Percentiles rank a stretch among this genome's conserved stretches.
Conservation (phyloP, 202 grass and related monocot genomes). For the Setaria italica region DNA sequence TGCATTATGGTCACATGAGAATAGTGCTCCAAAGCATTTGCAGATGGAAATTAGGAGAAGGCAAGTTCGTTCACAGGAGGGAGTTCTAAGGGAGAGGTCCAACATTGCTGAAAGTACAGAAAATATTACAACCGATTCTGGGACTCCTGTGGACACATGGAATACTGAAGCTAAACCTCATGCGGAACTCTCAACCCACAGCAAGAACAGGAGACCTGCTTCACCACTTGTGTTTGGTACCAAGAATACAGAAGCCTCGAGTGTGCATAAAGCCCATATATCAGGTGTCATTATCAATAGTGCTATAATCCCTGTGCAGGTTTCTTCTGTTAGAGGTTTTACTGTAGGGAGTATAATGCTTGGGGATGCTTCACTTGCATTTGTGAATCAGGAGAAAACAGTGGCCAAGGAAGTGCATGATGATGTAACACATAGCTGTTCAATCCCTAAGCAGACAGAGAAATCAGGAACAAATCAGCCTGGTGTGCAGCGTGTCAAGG, state of each 20-base stretch:
- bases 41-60: constrained; percentile 56
- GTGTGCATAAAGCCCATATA: constrained; percentile 32
- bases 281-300: constrained; percentile 40
- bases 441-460: constrained; percentile 53
- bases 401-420: constrained; percentile 46
- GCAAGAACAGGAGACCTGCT: constrained; percentile 47
- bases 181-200: constrained; percentile 40
- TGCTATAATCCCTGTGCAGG: constrained; percentile 44
- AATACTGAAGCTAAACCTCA: constrained; percentile 38
- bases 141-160: constrained; percentile 32
- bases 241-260: constrained; percentile 41
- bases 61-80: constrained; percentile 49
- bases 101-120: constrained; percentile 43
- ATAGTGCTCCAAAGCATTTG: constrained; percentile 46
- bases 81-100: constrained; percentile 47
- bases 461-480: constrained; percentile 50
- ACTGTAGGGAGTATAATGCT: constrained; percentile 54
- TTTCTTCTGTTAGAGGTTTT: constrained; percentile 43
- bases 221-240: constrained; percentile 36
- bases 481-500: constrained; percentile 33
- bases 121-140: constrained; percentile 19
- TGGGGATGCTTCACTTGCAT: constrained; percentile 31
- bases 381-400: constrained; percentile 36
- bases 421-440: constrained; percentile 37
- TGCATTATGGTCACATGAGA: constrained; percentile 36